These are phyloP conservation scores for Neonectria ditissima DNA, from an alignment of 2,329 filamentous ascomycete genomes.

Conservation along the genomic window DNA sequence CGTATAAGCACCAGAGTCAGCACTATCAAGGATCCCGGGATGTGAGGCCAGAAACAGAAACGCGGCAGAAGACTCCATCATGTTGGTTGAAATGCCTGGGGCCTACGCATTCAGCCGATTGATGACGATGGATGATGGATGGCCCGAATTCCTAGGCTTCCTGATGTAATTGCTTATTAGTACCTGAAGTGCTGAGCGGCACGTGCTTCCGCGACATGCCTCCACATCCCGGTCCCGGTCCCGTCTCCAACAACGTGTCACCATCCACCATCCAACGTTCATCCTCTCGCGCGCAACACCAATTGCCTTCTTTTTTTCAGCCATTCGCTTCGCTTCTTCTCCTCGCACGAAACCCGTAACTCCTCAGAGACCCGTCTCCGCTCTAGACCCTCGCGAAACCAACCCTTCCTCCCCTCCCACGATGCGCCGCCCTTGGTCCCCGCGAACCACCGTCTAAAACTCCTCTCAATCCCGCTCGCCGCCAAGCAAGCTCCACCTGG, in stretches of 20 bases:
- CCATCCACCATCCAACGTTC: conserved; percentile 17
- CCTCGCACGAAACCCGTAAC: conserved; percentile 6
- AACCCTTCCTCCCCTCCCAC: background rate
- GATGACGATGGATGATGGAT: background rate
- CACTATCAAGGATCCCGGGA: background rate
- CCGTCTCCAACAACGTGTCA: conserved; percentile 25
- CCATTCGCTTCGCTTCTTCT: conserved; percentile 2
- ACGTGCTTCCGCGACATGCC: conserved; percentile 40
- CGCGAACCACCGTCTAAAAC: conserved; percentile 5
- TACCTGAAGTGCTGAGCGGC: conserved; percentile 12
- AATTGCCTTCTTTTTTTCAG: conserved; percentile 3
- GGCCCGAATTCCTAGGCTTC: background rate
- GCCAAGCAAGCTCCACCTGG: background rate
- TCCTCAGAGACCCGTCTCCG: background rate
- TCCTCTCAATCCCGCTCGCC: background rate
- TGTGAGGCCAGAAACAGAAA: background rate
- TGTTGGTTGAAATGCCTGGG: background rate
- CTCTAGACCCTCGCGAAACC: background rate
- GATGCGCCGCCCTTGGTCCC: background rate
- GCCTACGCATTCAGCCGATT: background rate
- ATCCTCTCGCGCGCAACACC: conserved; percentile 9
- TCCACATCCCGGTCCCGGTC: conserved; percentile 17
- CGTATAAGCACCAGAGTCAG: background rate
- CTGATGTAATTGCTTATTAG: no score
- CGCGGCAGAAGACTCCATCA: background rate